Conservation (phyloP, 2,329 filamentous ascomycete genomes). For the Diplodia mutila region DNA sequence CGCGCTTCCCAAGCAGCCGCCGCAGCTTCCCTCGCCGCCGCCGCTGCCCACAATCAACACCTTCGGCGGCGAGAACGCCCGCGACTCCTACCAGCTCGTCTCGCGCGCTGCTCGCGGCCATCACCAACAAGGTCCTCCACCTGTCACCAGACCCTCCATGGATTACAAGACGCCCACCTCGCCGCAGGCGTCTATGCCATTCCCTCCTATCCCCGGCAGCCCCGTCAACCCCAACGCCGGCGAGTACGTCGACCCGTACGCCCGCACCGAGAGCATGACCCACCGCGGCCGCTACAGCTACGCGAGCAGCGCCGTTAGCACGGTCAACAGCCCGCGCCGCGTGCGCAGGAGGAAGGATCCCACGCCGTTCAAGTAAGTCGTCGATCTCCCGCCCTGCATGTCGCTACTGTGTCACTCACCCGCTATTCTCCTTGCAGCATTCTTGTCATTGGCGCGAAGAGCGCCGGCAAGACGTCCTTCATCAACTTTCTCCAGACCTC, state of each 20-base stretch:
- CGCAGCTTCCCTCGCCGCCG: slow-evolving; percentile 58
- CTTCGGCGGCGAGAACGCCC: slow-evolving; percentile 65
- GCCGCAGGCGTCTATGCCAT: slow-evolving; percentile 42
- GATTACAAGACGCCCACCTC: slow-evolving; percentile 38
- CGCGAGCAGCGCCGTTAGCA: slow-evolving; percentile 86
- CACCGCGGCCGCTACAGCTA: slow-evolving; percentile 96
- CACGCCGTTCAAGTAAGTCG: slow-evolving; percentile 93
- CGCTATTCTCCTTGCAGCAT: slow-evolving; percentile 60
- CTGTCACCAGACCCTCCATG: slow-evolving; percentile 36
- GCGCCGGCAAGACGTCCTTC: slow-evolving; percentile 93
- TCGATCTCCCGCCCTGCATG: slow-evolving; percentile 3
- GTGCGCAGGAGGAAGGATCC: slow-evolving; percentile 95
- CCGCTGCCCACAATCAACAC: slow-evolving; percentile 56
- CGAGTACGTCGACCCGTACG: slow-evolving; percentile 69
- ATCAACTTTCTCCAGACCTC: slow-evolving; percentile 92
- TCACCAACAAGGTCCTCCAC: slow-evolving; percentile 19
- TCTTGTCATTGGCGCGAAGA: slow-evolving; percentile 83
- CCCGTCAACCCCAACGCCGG: slow-evolving; percentile 55
- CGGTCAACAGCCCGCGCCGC: slow-evolving; percentile 88
- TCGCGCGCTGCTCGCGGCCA: slow-evolving; percentile 57
- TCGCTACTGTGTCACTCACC: slow-evolving; percentile 28
- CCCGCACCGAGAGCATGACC: slow-evolving; percentile 90
- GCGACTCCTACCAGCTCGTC: slow-evolving; percentile 65
- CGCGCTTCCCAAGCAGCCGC: slow-evolving; percentile 61
- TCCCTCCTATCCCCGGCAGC: slow-evolving; percentile 22